A percentile compares a stretch with the other conserved stretches of the same genome.
Evolutionary conservation across 139 green algal species (phyloP).

Genomic region (Desmodesmus armatus): DNA sequence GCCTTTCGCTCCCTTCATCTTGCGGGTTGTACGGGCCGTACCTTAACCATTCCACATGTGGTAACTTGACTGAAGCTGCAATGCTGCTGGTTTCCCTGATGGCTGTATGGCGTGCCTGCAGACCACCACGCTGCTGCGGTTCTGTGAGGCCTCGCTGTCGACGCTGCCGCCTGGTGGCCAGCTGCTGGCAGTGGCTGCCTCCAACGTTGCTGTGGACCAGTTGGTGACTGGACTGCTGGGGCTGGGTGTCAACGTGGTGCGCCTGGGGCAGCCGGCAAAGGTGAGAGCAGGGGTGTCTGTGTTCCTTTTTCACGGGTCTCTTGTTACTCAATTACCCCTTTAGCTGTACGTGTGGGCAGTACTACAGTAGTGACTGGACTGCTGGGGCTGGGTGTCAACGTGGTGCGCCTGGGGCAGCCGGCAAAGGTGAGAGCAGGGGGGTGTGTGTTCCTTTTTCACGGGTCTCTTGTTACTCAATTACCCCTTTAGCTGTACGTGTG

Average conservation of each 20-base stretch:
- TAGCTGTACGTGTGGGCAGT: too few relatives aligned
- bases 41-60: too few relatives aligned
- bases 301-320: not conserved
- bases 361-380: constrained; percentile 69
- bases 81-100: not conserved
- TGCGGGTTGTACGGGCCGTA: too few relatives aligned
- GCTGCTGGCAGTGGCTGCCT: constrained; percentile 65
- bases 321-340: not conserved
- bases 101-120: too few relatives aligned
- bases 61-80: too few relatives aligned
- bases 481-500: too few relatives aligned
- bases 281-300: constrained; percentile 12
- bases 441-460: not conserved
- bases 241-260: constrained; percentile 54
- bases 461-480: not conserved
- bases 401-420: constrained; percentile 71
- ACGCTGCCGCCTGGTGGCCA: constrained; percentile 39
- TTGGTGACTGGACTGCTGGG: constrained; percentile 63
- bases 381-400: constrained; percentile 47
- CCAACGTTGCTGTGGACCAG: constrained; percentile 80
- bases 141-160: constrained; percentile 41
- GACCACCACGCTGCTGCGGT: constrained; percentile 64
- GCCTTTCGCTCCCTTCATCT: too few relatives aligned
- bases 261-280: constrained; percentile 72
- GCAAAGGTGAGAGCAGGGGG: constrained; percentile 54